A percentile compares a stretch with the other conserved stretches of the same genome.
phyloP scores from a whole-genome alignment of 2,329 filamentous ascomycete species.

The Alternaria sp. region DNA sequence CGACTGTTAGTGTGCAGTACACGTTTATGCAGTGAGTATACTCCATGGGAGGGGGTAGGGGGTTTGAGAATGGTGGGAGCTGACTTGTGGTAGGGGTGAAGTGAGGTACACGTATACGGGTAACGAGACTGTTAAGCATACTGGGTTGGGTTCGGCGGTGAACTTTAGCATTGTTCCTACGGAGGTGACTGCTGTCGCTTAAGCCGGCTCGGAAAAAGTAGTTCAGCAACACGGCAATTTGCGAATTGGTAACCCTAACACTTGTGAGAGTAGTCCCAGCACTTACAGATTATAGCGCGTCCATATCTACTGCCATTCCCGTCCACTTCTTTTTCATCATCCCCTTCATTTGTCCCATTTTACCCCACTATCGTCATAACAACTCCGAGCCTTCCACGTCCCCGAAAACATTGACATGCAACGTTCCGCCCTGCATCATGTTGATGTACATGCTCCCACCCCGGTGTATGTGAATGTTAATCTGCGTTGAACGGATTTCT shows the following conservation, averaged over 20 bases:
- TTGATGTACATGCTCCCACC: background rate
- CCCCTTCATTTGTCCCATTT: too few relatives aligned
- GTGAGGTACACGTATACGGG: constrained; percentile 6
- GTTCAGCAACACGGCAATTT: too few relatives aligned
- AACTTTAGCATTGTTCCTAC: constrained; percentile 14
- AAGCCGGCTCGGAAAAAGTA: too few relatives aligned
- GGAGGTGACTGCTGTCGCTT: constrained; percentile 2
- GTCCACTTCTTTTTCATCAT: too few relatives aligned
- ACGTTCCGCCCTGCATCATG: background rate
- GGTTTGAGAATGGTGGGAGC: background rate
- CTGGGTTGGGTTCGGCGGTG: background rate
- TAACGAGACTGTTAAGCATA: background rate
- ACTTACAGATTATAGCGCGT: too few relatives aligned
- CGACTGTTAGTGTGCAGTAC: constrained; percentile 18
- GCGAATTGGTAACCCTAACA: too few relatives aligned
- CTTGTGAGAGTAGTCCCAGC: too few relatives aligned
- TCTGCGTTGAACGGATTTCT: background rate
- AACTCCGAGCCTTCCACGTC: background rate
- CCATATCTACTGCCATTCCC: too few relatives aligned
- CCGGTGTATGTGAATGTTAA: background rate
- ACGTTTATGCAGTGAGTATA: constrained; percentile 22
- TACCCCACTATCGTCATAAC: too few relatives aligned
- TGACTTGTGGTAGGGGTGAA: background rate
- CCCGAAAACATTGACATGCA: background rate
- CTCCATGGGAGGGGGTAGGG: accelerated